phyloP scores from a whole-genome alignment of 345 rosid genomes.

The Eucalyptus tenuipes region DNA sequence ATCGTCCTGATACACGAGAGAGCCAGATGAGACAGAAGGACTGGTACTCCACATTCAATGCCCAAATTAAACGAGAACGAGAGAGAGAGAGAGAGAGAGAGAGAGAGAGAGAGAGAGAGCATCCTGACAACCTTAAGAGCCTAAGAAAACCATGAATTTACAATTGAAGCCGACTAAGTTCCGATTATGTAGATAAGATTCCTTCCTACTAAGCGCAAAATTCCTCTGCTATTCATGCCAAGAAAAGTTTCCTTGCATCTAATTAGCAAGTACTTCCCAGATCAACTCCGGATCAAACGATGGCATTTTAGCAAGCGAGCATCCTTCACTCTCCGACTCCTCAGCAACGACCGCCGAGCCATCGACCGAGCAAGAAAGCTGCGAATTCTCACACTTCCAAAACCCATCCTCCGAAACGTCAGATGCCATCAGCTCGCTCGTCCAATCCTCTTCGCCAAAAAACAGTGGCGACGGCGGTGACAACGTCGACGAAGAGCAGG shows the following conservation, averaged over 20 bases:
- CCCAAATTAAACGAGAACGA: not conserved
- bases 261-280: slow-evolving; percentile 89
- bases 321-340: slow-evolving; percentile 33
- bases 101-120: not conserved
- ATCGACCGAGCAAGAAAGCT: slow-evolving; percentile 32
- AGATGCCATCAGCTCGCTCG: slow-evolving; percentile 19
- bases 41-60: not conserved
- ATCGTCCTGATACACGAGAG: not conserved
- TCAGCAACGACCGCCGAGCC: slow-evolving; percentile 4
- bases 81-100: not conserved
- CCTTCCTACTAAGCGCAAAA: not conserved
- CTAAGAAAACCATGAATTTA: not conserved
- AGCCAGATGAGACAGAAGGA: not conserved
- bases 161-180: not conserved
- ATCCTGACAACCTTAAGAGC: not conserved
- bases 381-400: slow-evolving; percentile 37
- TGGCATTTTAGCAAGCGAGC: slow-evolving; percentile 70
- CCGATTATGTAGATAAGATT: not conserved
- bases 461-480: slow-evolving; percentile 22
- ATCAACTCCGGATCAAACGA: slow-evolving; percentile 84
- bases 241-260: not conserved
- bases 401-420: slow-evolving; percentile 28
- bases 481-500: slow-evolving; percentile 1
- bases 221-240: not conserved
- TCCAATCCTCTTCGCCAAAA: slow-evolving; percentile 23